These are phyloP conservation scores for Claviceps sp. DNA, from an alignment of 2,329 filamentous ascomycete species.

Conservation along the genomic window DNA sequence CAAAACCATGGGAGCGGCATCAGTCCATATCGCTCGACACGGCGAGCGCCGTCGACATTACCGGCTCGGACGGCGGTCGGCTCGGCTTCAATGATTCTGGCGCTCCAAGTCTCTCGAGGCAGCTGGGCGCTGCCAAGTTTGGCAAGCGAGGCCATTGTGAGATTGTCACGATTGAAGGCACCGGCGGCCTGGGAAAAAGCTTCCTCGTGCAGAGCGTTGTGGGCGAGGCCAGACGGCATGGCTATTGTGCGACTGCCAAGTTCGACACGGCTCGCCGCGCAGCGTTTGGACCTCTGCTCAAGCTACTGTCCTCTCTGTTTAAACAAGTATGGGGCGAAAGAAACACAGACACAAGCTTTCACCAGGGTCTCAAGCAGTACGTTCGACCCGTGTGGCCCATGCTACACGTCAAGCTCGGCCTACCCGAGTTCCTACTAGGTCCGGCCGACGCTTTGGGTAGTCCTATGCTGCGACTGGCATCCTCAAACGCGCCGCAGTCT, in stretches of 20 bases:
- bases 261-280: constrained; percentile 48
- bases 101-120: constrained; percentile 36
- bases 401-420: constrained; percentile 45
- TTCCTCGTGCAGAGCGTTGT: constrained; percentile 50
- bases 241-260: constrained; percentile 53
- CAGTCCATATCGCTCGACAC: constrained; percentile 37
- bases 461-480: constrained; percentile 2
- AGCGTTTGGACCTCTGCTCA: constrained; percentile 50
- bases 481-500: background rate
- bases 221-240: constrained; percentile 44
- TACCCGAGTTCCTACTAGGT: constrained; percentile 57
- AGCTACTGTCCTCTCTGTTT: constrained; percentile 51
- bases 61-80: constrained; percentile 27
- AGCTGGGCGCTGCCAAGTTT: constrained; percentile 44
- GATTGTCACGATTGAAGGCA: constrained; percentile 46
- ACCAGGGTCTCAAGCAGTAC: constrained; percentile 47
- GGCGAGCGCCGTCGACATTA: constrained; percentile 31
- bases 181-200: constrained; percentile 51
- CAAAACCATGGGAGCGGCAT: constrained; percentile 38
- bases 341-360: constrained; percentile 51
- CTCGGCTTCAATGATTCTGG: constrained; percentile 32
- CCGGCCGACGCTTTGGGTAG: constrained; percentile 24
- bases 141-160: constrained; percentile 49
- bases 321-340: constrained; percentile 55
- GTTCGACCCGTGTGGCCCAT: constrained; percentile 51